These are phyloP conservation scores for Nitzschia inconspicua DNA, from an alignment of 108 stramenopile species.

Conservation along the genomic window DNA sequence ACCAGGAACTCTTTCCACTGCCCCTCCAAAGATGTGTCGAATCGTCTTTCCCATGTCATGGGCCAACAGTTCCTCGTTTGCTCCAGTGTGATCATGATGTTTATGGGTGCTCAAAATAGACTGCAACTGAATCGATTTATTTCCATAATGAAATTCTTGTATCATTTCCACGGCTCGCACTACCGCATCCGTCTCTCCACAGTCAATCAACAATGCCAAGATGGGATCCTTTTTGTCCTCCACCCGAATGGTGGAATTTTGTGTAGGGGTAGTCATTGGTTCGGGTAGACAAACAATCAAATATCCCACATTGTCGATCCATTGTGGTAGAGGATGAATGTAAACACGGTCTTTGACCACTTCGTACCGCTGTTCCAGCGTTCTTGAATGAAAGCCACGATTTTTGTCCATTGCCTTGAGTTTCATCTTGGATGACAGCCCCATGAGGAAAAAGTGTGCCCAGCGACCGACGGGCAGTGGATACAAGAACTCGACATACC, in stretches of 20 bases:
- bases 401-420: constrained; percentile 33
- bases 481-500: constrained; percentile 80
- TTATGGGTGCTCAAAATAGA: constrained; percentile 76
- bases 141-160: constrained; percentile 43
- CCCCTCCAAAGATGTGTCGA: constrained; percentile 54
- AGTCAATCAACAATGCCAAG: constrained; percentile 62
- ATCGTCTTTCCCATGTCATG: constrained; percentile 19
- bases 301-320: constrained; percentile 68
- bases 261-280: background rate
- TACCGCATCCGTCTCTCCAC: constrained; percentile 56
- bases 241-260: background rate
- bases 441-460: constrained; percentile 63
- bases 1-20: constrained; percentile 72
- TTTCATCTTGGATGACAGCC: constrained; percentile 12
- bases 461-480: constrained; percentile 53
- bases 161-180: constrained; percentile 48
- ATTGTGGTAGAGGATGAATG: constrained; percentile 72
- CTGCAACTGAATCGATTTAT: constrained; percentile 50
- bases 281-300: constrained; percentile 65
- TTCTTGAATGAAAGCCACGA: constrained; percentile 59
- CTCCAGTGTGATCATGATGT: constrained; percentile 85
- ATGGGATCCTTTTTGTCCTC: constrained; percentile 27
- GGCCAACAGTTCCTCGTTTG: constrained; percentile 32
- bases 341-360: constrained; percentile 67
- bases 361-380: constrained; percentile 59